These are phyloP conservation scores for Rhizophagus prolifer DNA, from an alignment of 192 early-diverging fungal species.

Conservation along the genomic window DNA sequence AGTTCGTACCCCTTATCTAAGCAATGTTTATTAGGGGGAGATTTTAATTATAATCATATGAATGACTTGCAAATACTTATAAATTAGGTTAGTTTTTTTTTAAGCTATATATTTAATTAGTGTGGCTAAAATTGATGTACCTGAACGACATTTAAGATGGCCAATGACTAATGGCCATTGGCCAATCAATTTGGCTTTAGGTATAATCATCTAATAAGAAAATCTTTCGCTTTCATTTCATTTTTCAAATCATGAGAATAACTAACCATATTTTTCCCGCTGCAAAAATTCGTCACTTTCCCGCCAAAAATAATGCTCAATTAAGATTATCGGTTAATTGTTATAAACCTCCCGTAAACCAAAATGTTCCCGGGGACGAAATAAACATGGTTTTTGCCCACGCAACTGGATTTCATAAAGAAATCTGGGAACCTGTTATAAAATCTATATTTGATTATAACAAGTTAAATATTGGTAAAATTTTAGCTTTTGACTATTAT, in stretches of 20 bases:
- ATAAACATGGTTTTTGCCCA: constrained; percentile 50
- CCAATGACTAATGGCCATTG: too few species aligned
- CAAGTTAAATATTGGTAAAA: constrained; percentile 34
- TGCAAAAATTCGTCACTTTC: not conserved
- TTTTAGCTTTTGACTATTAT: constrained; percentile 54
- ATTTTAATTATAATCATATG: too few species aligned
- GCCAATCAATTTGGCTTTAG: too few species aligned
- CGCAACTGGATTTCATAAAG: constrained; percentile 62
- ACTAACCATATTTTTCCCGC: not conserved
- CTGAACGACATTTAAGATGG: too few species aligned
- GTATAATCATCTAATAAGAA: too few species aligned
- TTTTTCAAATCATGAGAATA: not conserved
- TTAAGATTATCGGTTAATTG: not conserved
- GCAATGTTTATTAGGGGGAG: too few species aligned
- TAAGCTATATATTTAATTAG: too few species aligned
- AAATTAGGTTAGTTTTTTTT: too few species aligned
- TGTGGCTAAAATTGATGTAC: too few species aligned
- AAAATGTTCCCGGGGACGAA: not conserved
- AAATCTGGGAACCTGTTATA: constrained; percentile 57
- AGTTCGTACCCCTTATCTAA: too few species aligned
- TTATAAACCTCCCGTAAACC: not conserved
- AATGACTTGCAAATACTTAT: too few species aligned
- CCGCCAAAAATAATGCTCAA: not conserved
- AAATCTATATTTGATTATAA: constrained; percentile 18
- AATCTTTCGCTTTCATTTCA: not conserved